Evolutionary conservation across 179 eudicot genomes (phyloP), one percentile per base, ranked within the genome.

Genomic region (Actinidia chinensis): DNA sequence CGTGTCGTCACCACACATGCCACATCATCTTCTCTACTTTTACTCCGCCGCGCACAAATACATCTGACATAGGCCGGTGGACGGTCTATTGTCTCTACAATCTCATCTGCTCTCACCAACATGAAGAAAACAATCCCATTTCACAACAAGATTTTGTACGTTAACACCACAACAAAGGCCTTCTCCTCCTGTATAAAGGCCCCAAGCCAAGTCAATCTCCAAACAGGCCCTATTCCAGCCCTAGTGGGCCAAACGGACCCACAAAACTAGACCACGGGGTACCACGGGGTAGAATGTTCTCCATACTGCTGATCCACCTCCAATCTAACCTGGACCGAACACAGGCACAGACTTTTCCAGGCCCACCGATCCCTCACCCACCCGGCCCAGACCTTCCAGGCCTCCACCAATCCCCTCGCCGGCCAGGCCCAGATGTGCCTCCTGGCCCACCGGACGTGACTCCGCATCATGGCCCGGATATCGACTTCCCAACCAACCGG

Each of bases 401-500:
- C 18, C n/a, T n/a, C 50, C 76, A 0, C 76, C 76, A 3, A 18
- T 73, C 1, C 76, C 65, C 17, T 73, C 65, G 3, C 76, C 76
- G 0, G 0, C 51, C 12, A 33, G 50, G 65, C 6, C 64, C 50
- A 18, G 76, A 72, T 3, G 11, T 52, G 76, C 76, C 76, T 2
- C 43, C n/a, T 12, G 4, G 15, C 11, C 63, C 76, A 1, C 75
- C 63, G 47, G 75, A 36, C 2, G 22, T 65, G 1, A 25, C 23
- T 15, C 43, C 60, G 0, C 74, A 23, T 8, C 2, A 12, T 0
- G 59, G 20, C 0, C 75, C 60, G 47, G 75, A 51, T 9, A 25
- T 50, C 17, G 54, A 3, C 74, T 58, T 28, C 74, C 43, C 12
- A 66, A 12, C 25, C 73, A 18, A 14, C 73, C 56, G 42, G 73